Base-by-base conservation (phyloP, 2,329 filamentous ascomycete species). In the Trichocomaceae sp. region DNA sequence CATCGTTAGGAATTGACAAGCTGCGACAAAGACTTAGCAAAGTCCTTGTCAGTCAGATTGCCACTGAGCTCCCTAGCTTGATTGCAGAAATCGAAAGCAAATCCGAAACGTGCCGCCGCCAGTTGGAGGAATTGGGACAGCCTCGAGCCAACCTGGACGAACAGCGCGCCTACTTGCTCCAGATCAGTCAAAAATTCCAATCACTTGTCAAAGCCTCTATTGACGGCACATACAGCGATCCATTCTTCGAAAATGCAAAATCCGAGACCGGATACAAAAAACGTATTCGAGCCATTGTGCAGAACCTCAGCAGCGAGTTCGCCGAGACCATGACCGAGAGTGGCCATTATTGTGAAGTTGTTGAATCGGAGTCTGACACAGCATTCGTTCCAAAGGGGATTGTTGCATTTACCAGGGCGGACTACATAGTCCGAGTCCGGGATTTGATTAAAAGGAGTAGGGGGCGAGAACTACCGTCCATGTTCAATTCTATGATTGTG, bases 401-500 rank as follows among this genome's bases (percentile, higher is more conserved):
- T 17, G n/a, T 39, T 42, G 22, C 19, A 19, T 19, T 54, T 44
- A 54, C 41, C 39, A 20, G 23, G 12, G 17, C 26, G 12, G 31
- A 47, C 7, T 48, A 37, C n/a, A 20, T 26, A 10, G 19, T 19
- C 4, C 26, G 47, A 42, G 72, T 78, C 2, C 52, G 69, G 41
- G 57, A 64, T 0, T 66, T 74, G 2, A 66, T 81, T 50, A 59
- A 65, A 22, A 69, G 69, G 37, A 75, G 66, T 5, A 72, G 82
- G 23, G 79, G 77, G 0, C 68, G 77, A 5, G 84, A 87, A 62
- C 67, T 87, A 0, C 80, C 81, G 0, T 82, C 83, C 0, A 81
- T 73, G 0, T 85, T 83, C 65, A 84, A 84, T 57, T 78, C 83
- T 0, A 63, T 82, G 52, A 69, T 86, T 9, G 75, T 87, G 0